phyloP scores from a whole-genome alignment of 805 yeast species.

The Metschnikowia bowlesiae region DNA sequence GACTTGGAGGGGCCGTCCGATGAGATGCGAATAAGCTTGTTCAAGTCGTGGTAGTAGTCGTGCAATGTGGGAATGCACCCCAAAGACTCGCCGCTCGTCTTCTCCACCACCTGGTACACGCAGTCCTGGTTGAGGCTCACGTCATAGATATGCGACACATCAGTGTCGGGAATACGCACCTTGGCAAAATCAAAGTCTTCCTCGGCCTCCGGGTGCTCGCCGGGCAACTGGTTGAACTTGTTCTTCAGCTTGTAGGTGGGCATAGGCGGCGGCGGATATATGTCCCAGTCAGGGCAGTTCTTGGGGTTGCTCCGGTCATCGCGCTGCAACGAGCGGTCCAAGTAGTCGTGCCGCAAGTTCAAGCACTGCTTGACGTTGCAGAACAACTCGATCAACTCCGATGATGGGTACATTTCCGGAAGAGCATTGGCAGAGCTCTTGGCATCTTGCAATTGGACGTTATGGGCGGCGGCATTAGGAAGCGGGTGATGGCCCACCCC shows the following conservation, averaged over 20 bases:
- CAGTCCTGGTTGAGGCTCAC: slow-evolving; percentile 56
- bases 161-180: slow-evolving; percentile 49
- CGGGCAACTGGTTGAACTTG: slow-evolving; percentile 45
- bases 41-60: slow-evolving; percentile 83
- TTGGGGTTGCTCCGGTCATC: slow-evolving; percentile 78
- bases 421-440: slow-evolving; percentile 18
- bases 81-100: slow-evolving; percentile 29
- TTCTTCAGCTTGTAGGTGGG: slow-evolving; percentile 70
- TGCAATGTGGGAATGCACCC: slow-evolving; percentile 73
- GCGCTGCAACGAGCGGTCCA: slow-evolving; percentile 60
- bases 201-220: slow-evolving; percentile 33
- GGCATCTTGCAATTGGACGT: slow-evolving; percentile 14
- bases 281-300: slow-evolving; percentile 64
- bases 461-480: slow-evolving; percentile 18
- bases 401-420: slow-evolving; percentile 57
- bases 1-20: slow-evolving; percentile 96
- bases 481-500: slow-evolving; percentile 16
- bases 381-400: slow-evolving; percentile 62
- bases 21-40: slow-evolving; percentile 64
- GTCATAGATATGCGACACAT: slow-evolving; percentile 32
- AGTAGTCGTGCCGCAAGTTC: slow-evolving; percentile 71
- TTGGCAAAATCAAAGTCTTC: slow-evolving; percentile 58
- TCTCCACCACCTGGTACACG: slow-evolving; percentile 59
- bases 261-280: slow-evolving; percentile 91
- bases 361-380: slow-evolving; percentile 62